phyloP scores from a whole-genome alignment of 2,329 filamentous ascomycete species.

The Fusarium acutatum region DNA sequence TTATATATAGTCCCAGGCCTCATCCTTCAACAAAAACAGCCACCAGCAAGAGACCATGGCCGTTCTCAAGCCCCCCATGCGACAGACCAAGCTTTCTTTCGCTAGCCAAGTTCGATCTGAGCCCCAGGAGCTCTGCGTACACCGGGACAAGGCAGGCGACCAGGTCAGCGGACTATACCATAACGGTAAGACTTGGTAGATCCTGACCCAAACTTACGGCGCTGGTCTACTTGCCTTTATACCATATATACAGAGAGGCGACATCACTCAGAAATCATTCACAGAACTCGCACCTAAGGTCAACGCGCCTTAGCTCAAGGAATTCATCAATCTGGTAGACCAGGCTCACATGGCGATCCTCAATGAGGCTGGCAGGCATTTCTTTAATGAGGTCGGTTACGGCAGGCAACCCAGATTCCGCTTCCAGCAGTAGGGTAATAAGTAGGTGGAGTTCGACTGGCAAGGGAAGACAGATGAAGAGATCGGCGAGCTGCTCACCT shows the following conservation, averaged over 20 bases:
- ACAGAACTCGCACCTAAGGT: background rate
- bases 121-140: background rate
- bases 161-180: background rate
- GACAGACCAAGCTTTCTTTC: background rate
- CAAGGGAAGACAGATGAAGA: too few species aligned
- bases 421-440: background rate
- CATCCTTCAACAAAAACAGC: background rate
- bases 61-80: background rate
- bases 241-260: background rate
- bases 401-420: background rate
- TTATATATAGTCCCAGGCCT: background rate
- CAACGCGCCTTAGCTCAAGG: background rate
- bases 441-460: too few species aligned
- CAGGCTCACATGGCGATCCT: background rate
- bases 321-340: background rate
- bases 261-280: background rate
- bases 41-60: background rate
- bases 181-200: background rate
- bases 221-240: background rate
- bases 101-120: background rate
- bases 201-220: background rate
- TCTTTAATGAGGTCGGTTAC: background rate
- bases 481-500: background rate
- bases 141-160: background rate
- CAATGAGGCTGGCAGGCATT: background rate